phyloP scores from a whole-genome alignment of 192 early-diverging fungal genomes.

The Linderina pennispora region DNA sequence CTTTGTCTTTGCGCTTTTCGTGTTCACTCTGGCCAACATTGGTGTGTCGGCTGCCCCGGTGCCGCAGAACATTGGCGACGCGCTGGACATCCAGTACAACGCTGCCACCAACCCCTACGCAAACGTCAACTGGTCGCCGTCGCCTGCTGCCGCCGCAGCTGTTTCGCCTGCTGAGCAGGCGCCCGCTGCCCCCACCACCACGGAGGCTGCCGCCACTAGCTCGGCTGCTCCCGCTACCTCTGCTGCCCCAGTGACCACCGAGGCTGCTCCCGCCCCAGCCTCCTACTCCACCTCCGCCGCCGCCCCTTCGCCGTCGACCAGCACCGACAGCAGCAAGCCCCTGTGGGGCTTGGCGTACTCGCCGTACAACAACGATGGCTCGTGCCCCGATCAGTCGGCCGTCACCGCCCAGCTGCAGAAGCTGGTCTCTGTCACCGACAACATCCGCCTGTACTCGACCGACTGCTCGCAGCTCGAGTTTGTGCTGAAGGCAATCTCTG shows the following conservation, averaged over 20 bases:
- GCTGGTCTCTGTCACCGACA: slow-evolving; percentile 18
- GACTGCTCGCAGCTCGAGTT: slow-evolving; percentile 41
- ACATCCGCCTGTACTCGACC: slow-evolving; percentile 44
- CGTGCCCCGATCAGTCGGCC: slow-evolving; percentile 25
- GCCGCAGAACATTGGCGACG: slow-evolving; percentile 7
- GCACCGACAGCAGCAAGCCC: background rate
- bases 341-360: slow-evolving; percentile 44
- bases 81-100: slow-evolving; percentile 11
- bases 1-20: slow-evolving; percentile 6
- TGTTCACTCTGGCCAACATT: background rate
- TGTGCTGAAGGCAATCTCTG: slow-evolving; percentile 26
- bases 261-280: background rate
- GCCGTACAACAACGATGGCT: slow-evolving; percentile 41
- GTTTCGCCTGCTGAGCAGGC: slow-evolving; percentile 2
- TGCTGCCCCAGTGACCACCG: too few relatives aligned
- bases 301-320: too few relatives aligned
- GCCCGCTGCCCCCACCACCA: background rate
- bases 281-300: background rate
- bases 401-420: slow-evolving; percentile 27
- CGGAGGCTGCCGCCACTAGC: background rate
- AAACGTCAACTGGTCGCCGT: slow-evolving; percentile 18
- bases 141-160: background rate
- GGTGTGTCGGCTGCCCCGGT: slow-evolving; percentile 10
- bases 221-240: too few relatives aligned
- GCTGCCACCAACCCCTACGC: slow-evolving; percentile 20